Evolutionary conservation across 257 asterid species (phyloP).

Genomic region (Lantana camara): DNA sequence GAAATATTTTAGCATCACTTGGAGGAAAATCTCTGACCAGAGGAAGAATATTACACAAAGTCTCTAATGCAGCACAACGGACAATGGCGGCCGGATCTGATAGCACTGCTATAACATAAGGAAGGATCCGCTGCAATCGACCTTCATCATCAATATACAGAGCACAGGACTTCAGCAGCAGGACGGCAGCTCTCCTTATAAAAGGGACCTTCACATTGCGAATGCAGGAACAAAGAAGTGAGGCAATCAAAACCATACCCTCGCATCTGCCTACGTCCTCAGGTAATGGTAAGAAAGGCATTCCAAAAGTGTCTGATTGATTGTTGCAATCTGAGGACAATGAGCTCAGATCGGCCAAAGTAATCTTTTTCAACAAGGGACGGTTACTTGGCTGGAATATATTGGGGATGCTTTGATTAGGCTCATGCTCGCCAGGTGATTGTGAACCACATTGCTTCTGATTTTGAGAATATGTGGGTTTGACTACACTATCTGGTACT

Average conservation of each 20-base stretch:
- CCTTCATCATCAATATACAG: constrained; percentile 92
- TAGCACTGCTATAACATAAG: constrained; percentile 90
- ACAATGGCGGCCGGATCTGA: constrained; percentile 99
- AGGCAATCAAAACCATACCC: constrained; percentile 98
- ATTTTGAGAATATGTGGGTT: too few relatives aligned
- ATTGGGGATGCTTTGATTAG: constrained; percentile 35
- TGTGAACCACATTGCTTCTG: too few relatives aligned
- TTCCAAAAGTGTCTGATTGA: constrained; percentile 94
- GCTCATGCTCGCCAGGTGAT: too few relatives aligned
- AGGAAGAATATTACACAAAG: constrained; percentile 95
- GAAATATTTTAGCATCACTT: constrained; percentile 99
- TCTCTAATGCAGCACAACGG: constrained; percentile 96
- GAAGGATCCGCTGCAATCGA: constrained; percentile 95
- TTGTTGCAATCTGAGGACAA: constrained; percentile 67
- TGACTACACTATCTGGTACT: too few relatives aligned
- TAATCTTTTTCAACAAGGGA: constrained; percentile 80
- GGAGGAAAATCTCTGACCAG: constrained; percentile 96
- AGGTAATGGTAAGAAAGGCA: constrained; percentile 90
- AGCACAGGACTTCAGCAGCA: constrained; percentile 89
- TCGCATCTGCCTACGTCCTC: constrained; percentile 85
- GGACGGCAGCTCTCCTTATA: constrained; percentile 90
- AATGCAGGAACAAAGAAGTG: constrained; percentile 94
- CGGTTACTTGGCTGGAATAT: constrained; percentile 74
- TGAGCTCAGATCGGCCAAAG: constrained; percentile 68
- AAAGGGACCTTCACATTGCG: constrained; percentile 94